Percentiles rank a stretch among this genome's conserved stretches.
Evolutionary conservation across 495 filamentous ascomycete genomes (phyloP).

Genomic region (Hypoxylon intermedium): DNA sequence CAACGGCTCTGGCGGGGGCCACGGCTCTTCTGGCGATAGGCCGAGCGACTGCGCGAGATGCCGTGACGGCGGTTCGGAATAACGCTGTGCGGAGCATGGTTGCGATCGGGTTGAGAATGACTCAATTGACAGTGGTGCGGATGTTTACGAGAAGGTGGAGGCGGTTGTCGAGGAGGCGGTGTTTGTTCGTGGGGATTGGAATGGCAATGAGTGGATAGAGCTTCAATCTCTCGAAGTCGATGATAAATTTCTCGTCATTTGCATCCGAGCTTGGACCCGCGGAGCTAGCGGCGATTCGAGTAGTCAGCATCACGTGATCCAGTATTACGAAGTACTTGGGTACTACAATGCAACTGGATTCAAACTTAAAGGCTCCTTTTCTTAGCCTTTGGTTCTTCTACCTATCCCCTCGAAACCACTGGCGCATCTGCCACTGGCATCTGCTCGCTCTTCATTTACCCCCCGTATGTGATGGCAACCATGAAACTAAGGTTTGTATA

Average conservation of each 20-base stretch:
- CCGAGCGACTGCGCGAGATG: constrained; percentile 61
- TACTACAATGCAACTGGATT: too few species aligned
- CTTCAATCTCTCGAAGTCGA: constrained; percentile 14
- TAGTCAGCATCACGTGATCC: constrained; percentile 16
- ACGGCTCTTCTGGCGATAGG: constrained; percentile 63
- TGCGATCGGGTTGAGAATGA: constrained; percentile 18
- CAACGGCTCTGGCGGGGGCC: constrained; percentile 59
- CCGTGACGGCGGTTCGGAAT: constrained; percentile 67
- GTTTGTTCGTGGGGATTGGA: background rate
- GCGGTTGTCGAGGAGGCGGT: constrained; percentile 7
- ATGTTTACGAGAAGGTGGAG: background rate
- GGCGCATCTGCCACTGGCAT: too few species aligned
- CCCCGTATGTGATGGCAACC: too few species aligned
- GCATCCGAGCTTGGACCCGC: constrained; percentile 32
- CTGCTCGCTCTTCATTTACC: too few species aligned
- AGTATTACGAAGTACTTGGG: background rate
- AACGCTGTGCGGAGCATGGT: constrained; percentile 87
- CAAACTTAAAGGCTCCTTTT: too few species aligned
- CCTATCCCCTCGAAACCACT: too few species aligned
- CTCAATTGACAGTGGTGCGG: too few species aligned
- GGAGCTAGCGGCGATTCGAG: constrained; percentile 36
- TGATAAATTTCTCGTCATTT: constrained; percentile 42
- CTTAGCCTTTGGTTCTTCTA: too few species aligned
- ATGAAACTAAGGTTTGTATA: too few species aligned
- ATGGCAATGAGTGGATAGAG: constrained; percentile 3